These are phyloP conservation scores for Mortierella sp. DNA, from an alignment of 371 early-diverging fungal genomes.

Conservation along the genomic window DNA sequence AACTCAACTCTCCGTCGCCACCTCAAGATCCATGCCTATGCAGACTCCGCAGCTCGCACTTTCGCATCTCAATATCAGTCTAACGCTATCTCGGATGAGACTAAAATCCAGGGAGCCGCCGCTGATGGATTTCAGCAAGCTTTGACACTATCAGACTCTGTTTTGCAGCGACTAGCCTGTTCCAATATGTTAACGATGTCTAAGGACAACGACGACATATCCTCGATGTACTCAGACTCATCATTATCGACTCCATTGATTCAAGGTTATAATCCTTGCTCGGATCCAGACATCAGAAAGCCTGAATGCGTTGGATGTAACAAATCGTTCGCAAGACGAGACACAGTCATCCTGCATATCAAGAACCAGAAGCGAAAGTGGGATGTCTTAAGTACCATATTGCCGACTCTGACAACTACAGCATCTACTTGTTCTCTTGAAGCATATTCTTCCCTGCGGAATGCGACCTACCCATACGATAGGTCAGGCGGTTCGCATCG, in stretches of 20 bases:
- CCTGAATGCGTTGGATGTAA: conserved; percentile 49
- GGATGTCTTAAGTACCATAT: conserved; percentile 24
- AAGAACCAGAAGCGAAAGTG: conserved; percentile 47
- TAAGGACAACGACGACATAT: too few relatives aligned
- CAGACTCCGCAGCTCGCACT: conserved; percentile 2
- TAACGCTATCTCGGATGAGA: too few relatives aligned
- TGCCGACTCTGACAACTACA: background rate
- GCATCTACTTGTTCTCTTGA: background rate
- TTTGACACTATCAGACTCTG: too few relatives aligned
- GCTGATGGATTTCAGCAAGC: too few relatives aligned
- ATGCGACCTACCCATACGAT: too few relatives aligned
- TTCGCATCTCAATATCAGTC: background rate
- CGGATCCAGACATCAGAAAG: conserved; percentile 36
- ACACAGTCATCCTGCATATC: conserved; percentile 51
- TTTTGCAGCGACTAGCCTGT: too few relatives aligned
- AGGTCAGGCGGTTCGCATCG: too few relatives aligned
- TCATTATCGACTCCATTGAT: background rate
- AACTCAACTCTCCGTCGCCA: conserved; percentile 49
- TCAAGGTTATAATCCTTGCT: conserved; percentile 20
- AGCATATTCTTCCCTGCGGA: background rate
- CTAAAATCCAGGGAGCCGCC: too few relatives aligned
- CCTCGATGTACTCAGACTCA: background rate
- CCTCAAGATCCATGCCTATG: conserved; percentile 40
- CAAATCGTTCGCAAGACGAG: conserved; percentile 49
- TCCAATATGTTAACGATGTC: too few relatives aligned